Conservation (phyloP, 73 alveolate genomes). For the Durusdinium trenchii region DNA sequence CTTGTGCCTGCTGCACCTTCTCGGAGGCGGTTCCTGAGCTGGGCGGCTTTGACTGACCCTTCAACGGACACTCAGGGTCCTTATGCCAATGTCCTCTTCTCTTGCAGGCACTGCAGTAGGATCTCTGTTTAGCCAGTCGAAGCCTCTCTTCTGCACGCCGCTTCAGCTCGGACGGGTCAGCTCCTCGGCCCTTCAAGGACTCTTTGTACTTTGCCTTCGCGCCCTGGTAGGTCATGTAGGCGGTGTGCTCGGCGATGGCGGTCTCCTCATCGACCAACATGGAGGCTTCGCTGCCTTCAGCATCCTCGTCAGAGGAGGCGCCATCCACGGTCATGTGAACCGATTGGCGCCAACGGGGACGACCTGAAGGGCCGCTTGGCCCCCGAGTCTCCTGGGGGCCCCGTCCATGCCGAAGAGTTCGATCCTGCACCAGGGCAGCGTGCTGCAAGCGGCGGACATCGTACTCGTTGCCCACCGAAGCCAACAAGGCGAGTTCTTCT, state of each 20-base stretch:
- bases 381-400: neutral
- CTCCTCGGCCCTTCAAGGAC: neutral
- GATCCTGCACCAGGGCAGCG: neutral
- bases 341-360: neutral
- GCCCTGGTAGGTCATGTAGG: neutral
- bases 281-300: neutral
- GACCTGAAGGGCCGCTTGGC: too few relatives aligned
- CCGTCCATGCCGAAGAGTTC: neutral
- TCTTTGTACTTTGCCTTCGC: slow-evolving; percentile 9
- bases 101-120: neutral
- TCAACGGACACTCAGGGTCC: slow-evolving; percentile 11
- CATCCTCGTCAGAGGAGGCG: neutral
- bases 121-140: neutral
- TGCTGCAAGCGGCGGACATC: neutral
- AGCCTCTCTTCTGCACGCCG: slow-evolving; percentile 8
- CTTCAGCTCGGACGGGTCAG: neutral
- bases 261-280: neutral
- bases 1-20: too few relatives aligned
- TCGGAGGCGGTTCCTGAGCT: too few relatives aligned
- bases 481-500: neutral
- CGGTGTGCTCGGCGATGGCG: too few relatives aligned
- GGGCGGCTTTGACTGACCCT: too few relatives aligned
- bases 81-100: slow-evolving; percentile 28
- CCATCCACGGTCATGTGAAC: neutral
- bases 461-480: neutral